phyloP scores from a whole-genome alignment of 2,329 filamentous ascomycete genomes.

The Calycina marina region DNA sequence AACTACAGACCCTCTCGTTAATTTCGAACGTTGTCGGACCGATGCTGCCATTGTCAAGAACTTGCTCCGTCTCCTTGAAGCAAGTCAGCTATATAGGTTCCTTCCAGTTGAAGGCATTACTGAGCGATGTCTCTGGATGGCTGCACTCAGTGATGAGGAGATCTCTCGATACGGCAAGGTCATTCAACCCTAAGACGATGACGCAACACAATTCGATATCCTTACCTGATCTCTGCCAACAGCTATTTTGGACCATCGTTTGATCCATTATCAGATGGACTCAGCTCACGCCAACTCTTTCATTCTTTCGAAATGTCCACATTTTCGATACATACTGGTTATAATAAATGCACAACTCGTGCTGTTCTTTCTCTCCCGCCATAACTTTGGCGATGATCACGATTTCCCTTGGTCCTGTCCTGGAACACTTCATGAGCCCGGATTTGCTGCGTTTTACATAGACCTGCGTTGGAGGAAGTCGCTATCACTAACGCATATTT shows the following conservation, averaged over 20 bases:
- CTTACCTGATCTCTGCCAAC: not conserved
- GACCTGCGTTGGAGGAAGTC: not conserved
- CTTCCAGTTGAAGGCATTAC: constrained; percentile 62
- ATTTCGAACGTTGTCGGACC: constrained; percentile 70
- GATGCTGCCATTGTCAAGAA: constrained; percentile 69
- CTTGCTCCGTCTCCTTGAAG: constrained; percentile 62
- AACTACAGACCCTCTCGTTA: constrained; percentile 54
- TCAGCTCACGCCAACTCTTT: not conserved
- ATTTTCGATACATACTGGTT: not conserved
- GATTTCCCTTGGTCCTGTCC: not conserved
- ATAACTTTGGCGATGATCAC: not conserved
- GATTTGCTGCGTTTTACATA: constrained; percentile 1
- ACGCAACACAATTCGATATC: not conserved
- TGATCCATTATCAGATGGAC: not conserved
- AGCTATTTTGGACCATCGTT: not conserved
- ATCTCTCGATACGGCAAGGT: constrained; percentile 34
- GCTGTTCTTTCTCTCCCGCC: not conserved
- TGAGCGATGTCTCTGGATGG: constrained; percentile 75
- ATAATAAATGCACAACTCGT: not conserved
- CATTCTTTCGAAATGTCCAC: not conserved
- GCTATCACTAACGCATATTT: not conserved
- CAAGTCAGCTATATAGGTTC: constrained; percentile 61
- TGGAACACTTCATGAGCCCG: not conserved
- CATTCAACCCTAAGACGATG: constrained; percentile 17
- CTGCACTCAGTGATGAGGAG: constrained; percentile 60